Percentiles rank a stretch among this genome's conserved stretches.
phyloP scores from a whole-genome alignment of 1,284 basidiomycete species.

The Ceratobasidium sp. region DNA sequence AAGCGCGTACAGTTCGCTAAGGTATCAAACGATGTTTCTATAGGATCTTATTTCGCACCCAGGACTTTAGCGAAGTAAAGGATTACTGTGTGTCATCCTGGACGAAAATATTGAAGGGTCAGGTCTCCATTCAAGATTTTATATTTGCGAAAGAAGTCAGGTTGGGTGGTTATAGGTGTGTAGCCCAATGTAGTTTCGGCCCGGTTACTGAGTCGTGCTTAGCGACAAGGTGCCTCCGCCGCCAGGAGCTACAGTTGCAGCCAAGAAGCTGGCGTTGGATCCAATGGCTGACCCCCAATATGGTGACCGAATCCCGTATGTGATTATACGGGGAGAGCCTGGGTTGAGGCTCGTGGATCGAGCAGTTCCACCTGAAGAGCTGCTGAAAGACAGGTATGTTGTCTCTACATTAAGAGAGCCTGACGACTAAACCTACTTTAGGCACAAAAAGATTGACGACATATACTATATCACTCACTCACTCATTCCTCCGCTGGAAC shows the following conservation, averaged over 20 bases:
- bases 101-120: slow-evolving; percentile 84
- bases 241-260: slow-evolving; percentile 90
- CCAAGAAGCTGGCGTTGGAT: slow-evolving; percentile 78
- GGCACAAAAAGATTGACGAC: slow-evolving; percentile 76
- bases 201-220: slow-evolving; percentile 11
- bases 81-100: slow-evolving; percentile 88
- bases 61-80: slow-evolving; percentile 90
- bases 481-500: slow-evolving; percentile 88
- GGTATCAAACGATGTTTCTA: neutral
- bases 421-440: slow-evolving; percentile 53
- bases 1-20: neutral
- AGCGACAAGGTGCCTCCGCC: slow-evolving; percentile 86
- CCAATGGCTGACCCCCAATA: slow-evolving; percentile 88
- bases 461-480: slow-evolving; percentile 91
- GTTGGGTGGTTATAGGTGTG: slow-evolving; percentile 89
- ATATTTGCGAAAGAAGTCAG: slow-evolving; percentile 94
- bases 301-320: slow-evolving; percentile 92
- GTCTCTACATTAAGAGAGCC: neutral
- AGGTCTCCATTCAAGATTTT: slow-evolving; percentile 88
- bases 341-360: slow-evolving; percentile 81
- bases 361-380: slow-evolving; percentile 81
- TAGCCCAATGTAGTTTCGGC: slow-evolving; percentile 16
- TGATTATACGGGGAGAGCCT: slow-evolving; percentile 77
- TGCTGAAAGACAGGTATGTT: slow-evolving; percentile 75
- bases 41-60: slow-evolving; percentile 88